These are phyloP conservation scores for Rhizopogon vesiculosus DNA, from an alignment of 768 basidiomycete species.

Conservation along the genomic window DNA sequence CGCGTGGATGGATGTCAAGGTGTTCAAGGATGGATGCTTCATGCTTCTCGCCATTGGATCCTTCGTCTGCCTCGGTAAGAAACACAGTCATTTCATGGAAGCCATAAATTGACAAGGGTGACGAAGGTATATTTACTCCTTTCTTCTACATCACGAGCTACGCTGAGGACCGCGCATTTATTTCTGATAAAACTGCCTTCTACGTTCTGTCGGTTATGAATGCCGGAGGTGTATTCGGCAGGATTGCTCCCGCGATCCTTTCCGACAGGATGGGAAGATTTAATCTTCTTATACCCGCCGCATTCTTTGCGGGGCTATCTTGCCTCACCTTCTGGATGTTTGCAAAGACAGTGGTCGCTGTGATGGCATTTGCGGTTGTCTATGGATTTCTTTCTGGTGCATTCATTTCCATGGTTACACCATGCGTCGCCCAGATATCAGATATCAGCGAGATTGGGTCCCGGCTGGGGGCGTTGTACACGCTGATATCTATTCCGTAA, in stretches of 20 bases:
- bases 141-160: constrained; percentile 68
- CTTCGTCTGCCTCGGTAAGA: constrained; percentile 58
- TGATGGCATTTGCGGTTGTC: constrained; percentile 47
- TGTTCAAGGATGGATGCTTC: constrained; percentile 47
- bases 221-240: constrained; percentile 61
- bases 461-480: constrained; percentile 62
- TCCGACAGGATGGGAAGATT: constrained; percentile 65
- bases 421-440: constrained; percentile 65
- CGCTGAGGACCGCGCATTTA: constrained; percentile 36
- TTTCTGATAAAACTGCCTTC: constrained; percentile 39
- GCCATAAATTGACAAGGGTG: neutral
- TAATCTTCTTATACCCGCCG: constrained; percentile 60
- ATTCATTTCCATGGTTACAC: constrained; percentile 62
- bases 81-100: neutral
- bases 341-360: constrained; percentile 30
- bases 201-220: constrained; percentile 65
- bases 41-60: constrained; percentile 49
- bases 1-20: constrained; percentile 15
- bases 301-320: constrained; percentile 57
- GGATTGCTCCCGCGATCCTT: constrained; percentile 56
- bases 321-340: constrained; percentile 57
- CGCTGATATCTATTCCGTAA: constrained; percentile 64
- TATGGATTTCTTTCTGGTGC: constrained; percentile 69
- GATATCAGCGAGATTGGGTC: constrained; percentile 53
- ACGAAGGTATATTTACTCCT: constrained; percentile 62